Base-by-base conservation (phyloP, 177 flowering plant genomes). In the Vitis hybrid region DNA sequence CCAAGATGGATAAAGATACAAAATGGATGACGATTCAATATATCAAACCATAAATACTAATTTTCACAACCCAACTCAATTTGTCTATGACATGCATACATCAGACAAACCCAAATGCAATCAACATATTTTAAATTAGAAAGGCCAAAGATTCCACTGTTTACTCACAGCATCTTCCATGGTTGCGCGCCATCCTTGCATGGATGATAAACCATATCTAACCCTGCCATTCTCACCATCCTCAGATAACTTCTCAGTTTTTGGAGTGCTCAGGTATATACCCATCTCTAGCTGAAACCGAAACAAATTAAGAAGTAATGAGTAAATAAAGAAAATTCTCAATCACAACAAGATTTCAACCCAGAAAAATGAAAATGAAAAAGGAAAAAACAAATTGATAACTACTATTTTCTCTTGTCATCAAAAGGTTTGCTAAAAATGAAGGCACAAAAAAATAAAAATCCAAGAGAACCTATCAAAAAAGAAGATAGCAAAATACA, bases 151-250 rank as follows among this genome's bases (percentile, higher is more conserved):
- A 35, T 32, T 49, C n/a, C 58, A 61, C 10, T 27, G 60, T 67
- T 35, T 61, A 80, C 88, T 80, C 71, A 84, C 88, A 35, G 88
- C 88, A 75, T 84, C 88, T 82, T 84, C 88, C 88, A 84, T 84
- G 35, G 81, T 73, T 4, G 88, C 77, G 46, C 88, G 88, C 88
- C 88, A 84, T 24, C 88, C 88, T 81, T 84, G 87, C 87, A 84
- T 84, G 3, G 85, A 84, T 6, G 85, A 84, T 18, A 84, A 68
- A 52, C 87, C 88, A 67, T 72, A 84, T 72, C 76, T 75, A 62
- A 82, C 66, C 64, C 69, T 77, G 15, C 59, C 64, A 71, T 77
- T 79, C 62, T 77, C 85, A 27, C 88, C 88, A 77, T 84, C 88
- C 72, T 84, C 88, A 11, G 85, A 82, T 18, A 75, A 79, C 66